phyloP scores from a whole-genome alignment of 495 filamentous ascomycete species.

The Xylaria scruposa region DNA sequence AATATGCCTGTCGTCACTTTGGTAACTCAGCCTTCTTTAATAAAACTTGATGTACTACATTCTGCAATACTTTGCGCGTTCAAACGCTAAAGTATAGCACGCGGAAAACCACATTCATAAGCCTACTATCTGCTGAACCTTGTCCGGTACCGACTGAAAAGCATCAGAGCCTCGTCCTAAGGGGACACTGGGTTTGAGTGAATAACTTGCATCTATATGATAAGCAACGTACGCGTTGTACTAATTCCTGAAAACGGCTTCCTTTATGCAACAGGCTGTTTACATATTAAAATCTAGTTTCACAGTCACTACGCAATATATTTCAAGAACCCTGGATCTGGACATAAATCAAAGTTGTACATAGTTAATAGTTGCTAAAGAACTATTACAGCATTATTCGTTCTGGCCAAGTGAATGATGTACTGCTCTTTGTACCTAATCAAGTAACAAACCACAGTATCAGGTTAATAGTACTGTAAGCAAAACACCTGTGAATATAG shows the following conservation, averaged over 20 bases:
- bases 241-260: neutral
- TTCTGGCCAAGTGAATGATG: neutral
- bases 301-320: neutral
- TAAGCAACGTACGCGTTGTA: neutral
- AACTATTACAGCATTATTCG: neutral
- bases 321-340: neutral
- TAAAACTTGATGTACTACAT: neutral
- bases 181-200: too few species aligned
- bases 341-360: neutral
- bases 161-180: neutral
- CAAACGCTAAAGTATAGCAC: neutral
- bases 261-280: neutral
- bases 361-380: neutral
- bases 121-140: neutral
- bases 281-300: neutral
- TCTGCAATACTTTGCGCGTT: neutral
- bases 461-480: neutral
- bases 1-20: neutral
- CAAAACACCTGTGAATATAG: neutral
- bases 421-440: neutral
- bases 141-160: neutral
- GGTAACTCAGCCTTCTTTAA: neutral
- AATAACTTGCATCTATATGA: too few species aligned
- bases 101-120: neutral
- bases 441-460: neutral